Conservation (phyloP, 768 basidiomycete species). For the Mycena haematopus region DNA sequence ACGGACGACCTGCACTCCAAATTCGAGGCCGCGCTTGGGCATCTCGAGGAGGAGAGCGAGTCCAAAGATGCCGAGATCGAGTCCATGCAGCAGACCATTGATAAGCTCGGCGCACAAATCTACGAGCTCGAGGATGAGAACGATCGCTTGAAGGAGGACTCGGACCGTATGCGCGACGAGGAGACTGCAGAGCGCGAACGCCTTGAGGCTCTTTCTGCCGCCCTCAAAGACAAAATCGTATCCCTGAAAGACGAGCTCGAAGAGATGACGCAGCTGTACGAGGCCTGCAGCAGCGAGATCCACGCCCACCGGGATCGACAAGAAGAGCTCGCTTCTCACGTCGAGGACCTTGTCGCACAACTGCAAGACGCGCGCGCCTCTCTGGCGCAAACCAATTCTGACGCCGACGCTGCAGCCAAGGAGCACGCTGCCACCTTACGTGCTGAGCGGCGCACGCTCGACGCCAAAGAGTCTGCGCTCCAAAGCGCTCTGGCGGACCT, state of each 20-base stretch:
- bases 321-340: constrained; percentile 78
- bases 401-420: constrained; percentile 62
- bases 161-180: constrained; percentile 73
- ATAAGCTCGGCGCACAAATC: constrained; percentile 80
- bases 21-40: constrained; percentile 75
- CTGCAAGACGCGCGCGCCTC: constrained; percentile 62
- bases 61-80: constrained; percentile 83
- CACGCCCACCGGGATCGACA: constrained; percentile 72
- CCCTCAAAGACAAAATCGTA: constrained; percentile 85
- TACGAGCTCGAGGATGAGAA: constrained; percentile 88
- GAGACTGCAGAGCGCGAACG: constrained; percentile 72
- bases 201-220: constrained; percentile 67
- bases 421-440: constrained; percentile 68
- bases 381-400: constrained; percentile 59
- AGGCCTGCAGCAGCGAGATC: constrained; percentile 65
- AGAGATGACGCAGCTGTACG: constrained; percentile 69
- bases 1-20: constrained; percentile 73
- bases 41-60: constrained; percentile 79
- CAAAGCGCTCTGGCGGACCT: constrained; percentile 69
- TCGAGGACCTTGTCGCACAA: constrained; percentile 74
- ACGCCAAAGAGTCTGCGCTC: constrained; percentile 73
- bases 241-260: constrained; percentile 68
- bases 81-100: constrained; percentile 75
- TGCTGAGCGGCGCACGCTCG: constrained; percentile 65
- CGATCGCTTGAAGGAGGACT: constrained; percentile 76